Base-by-base conservation (phyloP, 306 rosid genomes). In the Dalbergia cochinchinensis region DNA sequence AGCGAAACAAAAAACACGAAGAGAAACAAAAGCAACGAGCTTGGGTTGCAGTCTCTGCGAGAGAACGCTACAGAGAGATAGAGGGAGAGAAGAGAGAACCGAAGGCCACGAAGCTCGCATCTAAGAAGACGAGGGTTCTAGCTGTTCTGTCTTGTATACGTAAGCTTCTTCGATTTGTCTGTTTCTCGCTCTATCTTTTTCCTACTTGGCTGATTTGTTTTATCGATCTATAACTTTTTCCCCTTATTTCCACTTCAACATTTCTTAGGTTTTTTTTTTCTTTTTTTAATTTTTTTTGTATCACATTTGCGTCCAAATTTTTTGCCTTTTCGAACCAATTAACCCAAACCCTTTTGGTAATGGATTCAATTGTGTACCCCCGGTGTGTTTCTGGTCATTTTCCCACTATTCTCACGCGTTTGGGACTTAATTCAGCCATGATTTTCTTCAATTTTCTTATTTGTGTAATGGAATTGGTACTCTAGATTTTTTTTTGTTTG, bases 211-310 rank as follows among this genome's bases (percentile, higher is more conserved):
- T 48, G 0, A 31, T 18, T 67, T 69, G 11, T 67, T 79, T 80
- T 14, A 74, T 80, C 66, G 79, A 84, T 84, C 82, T 75, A 20
- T 45, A 67, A 9, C 18, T 79, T n/a, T 37, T 37, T 26, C 3
- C 39, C 69, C 39, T 8, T 5, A 4, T 31, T 69, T 62, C 35
- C 53, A 13, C 22, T 53, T 44, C 74, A 26, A 51, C 11, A 41
- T 51, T 35, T 5, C 16, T 12, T 50, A 6, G 12, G 12, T 44
- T 18, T n/a, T 54, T 0, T 7, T 54, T 15, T 54, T 16, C 0
- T 7, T 54, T 15, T 54, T 16, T 2, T 14, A 50, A 14, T 55
- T 62, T 15, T 53, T 37, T 20, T 1, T 26, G n/a, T n/a, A 4
- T 48, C 11, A 15, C n/a, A 14, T 70, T 47, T 0, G 11, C 65